phyloP scores from a whole-genome alignment of 768 basidiomycete species.

The Collybia nuda region DNA sequence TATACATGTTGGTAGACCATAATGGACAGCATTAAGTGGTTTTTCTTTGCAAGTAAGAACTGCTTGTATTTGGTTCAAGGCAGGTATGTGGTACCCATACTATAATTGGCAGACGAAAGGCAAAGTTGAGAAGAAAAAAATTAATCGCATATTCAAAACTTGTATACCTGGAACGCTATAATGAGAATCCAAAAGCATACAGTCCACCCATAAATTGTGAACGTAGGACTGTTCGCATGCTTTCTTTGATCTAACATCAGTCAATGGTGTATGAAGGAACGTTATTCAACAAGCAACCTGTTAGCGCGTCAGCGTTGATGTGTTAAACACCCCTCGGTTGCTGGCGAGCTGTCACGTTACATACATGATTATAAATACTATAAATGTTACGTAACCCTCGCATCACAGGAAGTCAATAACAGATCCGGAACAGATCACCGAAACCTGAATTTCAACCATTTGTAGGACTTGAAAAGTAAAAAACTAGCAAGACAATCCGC shows the following conservation, averaged over 20 bases:
- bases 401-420: too few relatives aligned
- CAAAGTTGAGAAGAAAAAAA: not conserved
- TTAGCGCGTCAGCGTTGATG: too few relatives aligned
- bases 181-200: constrained; percentile 70
- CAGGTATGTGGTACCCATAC: constrained; percentile 94
- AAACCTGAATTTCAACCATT: too few relatives aligned
- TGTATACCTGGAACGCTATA: constrained; percentile 52
- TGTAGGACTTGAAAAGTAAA: too few relatives aligned
- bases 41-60: constrained; percentile 66
- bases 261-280: too few relatives aligned
- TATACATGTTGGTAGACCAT: constrained; percentile 70
- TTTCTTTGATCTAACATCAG: constrained; percentile 9
- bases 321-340: too few relatives aligned
- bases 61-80: constrained; percentile 84
- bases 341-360: not conserved
- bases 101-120: constrained; percentile 21
- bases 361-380: too few relatives aligned
- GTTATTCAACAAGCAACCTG: too few relatives aligned
- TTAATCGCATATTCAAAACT: not conserved
- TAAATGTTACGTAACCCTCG: too few relatives aligned
- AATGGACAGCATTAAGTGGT: constrained; percentile 18
- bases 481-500: too few relatives aligned
- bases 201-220: constrained; percentile 63
- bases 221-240: constrained; percentile 22
- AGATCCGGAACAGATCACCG: too few relatives aligned